These are phyloP conservation scores for Hyaloscypha hepaticicola DNA, from an alignment of 495 filamentous ascomycete genomes.

Conservation along the genomic window DNA sequence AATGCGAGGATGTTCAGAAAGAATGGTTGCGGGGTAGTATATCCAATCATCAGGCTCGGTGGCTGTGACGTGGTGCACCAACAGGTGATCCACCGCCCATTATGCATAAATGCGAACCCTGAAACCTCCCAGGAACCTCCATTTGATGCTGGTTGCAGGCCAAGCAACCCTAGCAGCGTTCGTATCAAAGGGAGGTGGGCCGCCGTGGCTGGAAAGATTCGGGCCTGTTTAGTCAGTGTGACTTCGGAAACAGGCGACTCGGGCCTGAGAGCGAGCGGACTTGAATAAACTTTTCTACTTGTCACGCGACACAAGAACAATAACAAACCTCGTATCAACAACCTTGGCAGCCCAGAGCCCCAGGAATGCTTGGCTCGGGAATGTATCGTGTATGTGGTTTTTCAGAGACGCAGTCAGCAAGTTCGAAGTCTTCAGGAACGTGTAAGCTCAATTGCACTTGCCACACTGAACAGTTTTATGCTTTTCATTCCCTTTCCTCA, in stretches of 20 bases:
- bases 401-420: too few relatives aligned
- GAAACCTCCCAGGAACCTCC: not conserved
- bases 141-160: not conserved
- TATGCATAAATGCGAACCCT: not conserved
- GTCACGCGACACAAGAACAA: too few relatives aligned
- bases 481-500: slow-evolving; percentile 20
- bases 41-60: not conserved
- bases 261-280: not conserved
- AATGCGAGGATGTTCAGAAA: not conserved
- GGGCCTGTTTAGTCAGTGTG: too few relatives aligned
- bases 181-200: not conserved
- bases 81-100: not conserved
- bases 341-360: too few relatives aligned
- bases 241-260: not conserved
- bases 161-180: not conserved
- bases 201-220: not conserved
- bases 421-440: not conserved
- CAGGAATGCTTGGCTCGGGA: too few relatives aligned
- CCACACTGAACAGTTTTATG: slow-evolving; percentile 3
- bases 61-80: not conserved
- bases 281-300: too few relatives aligned
- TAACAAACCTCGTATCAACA: too few relatives aligned
- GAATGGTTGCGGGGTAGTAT: not conserved
- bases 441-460: not conserved
- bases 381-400: too few relatives aligned